phyloP scores from a whole-genome alignment of 495 filamentous ascomycete species.

The Jackrogersella multiformis region DNA sequence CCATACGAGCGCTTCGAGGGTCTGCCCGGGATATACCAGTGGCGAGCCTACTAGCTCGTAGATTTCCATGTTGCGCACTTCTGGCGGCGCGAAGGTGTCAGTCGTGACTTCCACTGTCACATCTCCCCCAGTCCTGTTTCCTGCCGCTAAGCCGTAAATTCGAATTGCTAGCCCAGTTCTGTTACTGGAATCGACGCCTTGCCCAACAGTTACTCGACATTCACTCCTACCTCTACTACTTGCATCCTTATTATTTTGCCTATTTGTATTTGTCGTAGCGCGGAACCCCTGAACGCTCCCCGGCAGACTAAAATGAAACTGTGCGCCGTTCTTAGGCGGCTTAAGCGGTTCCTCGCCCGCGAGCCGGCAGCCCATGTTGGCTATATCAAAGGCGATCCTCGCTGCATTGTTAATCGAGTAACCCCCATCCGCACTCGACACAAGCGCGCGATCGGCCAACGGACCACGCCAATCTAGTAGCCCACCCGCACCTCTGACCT shows the following conservation, averaged over 20 bases:
- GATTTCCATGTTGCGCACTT: constrained; percentile 13
- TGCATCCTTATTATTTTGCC: no score
- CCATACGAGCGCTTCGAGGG: constrained; percentile 18
- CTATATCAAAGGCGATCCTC: constrained; percentile 42
- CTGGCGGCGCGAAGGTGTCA: constrained; percentile 40
- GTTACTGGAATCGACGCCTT: constrained; percentile 11
- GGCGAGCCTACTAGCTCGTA: constrained; percentile 44
- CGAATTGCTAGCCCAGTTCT: constrained; percentile 35
- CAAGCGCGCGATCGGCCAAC: constrained; percentile 41
- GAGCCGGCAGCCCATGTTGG: constrained; percentile 36
- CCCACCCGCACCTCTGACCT: not conserved
- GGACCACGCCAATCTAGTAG: constrained; percentile 45
- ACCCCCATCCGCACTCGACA: constrained; percentile 49
- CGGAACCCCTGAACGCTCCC: constrained; percentile 48
- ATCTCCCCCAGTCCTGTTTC: not conserved
- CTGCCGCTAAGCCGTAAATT: not conserved
- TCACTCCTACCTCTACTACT: no score
- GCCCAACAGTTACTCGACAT: constrained; percentile 3
- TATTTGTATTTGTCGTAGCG: not conserved
- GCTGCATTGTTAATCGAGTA: constrained; percentile 50
- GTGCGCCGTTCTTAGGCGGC: constrained; percentile 44
- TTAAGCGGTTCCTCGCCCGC: constrained; percentile 15
- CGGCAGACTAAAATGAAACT: constrained; percentile 47
- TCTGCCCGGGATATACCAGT: constrained; percentile 45
- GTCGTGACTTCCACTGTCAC: constrained; percentile 27